A percentile compares a stretch with the other conserved stretches of the same genome.
Evolutionary conservation across 495 filamentous ascomycete genomes (phyloP).

Genomic region (Zalerion maritima): DNA sequence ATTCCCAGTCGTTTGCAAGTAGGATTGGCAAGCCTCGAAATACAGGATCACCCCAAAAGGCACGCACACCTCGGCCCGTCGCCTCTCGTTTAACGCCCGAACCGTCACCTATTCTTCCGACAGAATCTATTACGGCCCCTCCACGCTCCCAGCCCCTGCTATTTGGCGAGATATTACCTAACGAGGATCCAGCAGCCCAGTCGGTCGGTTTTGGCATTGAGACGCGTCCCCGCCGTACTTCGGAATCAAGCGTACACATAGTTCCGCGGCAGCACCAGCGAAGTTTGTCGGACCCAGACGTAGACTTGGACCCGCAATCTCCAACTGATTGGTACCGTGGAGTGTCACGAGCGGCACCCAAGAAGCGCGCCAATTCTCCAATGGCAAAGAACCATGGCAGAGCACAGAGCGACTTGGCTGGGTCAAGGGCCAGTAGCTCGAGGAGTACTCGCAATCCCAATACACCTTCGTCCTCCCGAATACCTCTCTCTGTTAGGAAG

Average conservation of each 20-base stretch:
- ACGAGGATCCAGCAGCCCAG: conserved; percentile 22
- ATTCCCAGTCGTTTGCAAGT: conserved; percentile 37
- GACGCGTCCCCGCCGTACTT: conserved; percentile 24
- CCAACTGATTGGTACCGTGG: conserved; percentile 40
- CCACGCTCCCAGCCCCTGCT: conserved; percentile 22
- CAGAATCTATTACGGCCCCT: conserved; percentile 13
- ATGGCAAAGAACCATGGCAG: conserved; percentile 26
- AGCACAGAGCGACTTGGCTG: conserved; percentile 33
- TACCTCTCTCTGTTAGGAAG: conserved; percentile 29
- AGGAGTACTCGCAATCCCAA: conserved; percentile 2
- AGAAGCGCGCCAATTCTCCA: conserved; percentile 14
- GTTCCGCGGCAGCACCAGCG: conserved; percentile 20
- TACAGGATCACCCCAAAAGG: conserved; percentile 17
- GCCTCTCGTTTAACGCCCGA: conserved; percentile 18
- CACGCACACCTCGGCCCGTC: no score
- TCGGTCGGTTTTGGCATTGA: conserved; percentile 36
- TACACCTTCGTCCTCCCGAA: conserved; percentile 22
- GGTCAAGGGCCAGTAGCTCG: conserved; percentile 15
- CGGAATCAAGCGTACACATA: conserved; percentile 30
- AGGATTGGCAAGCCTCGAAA: conserved; percentile 33
- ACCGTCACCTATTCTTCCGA: conserved; percentile 10
- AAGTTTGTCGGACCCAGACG: conserved; percentile 29
- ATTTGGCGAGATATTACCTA: conserved; percentile 38
- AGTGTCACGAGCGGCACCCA: conserved; percentile 14
- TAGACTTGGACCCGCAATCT: conserved; percentile 31